Percentiles rank a stretch among this genome's conserved stretches.
Conservation (phyloP, 371 early-diverging fungal genomes). For the Globomyces sp. region DNA sequence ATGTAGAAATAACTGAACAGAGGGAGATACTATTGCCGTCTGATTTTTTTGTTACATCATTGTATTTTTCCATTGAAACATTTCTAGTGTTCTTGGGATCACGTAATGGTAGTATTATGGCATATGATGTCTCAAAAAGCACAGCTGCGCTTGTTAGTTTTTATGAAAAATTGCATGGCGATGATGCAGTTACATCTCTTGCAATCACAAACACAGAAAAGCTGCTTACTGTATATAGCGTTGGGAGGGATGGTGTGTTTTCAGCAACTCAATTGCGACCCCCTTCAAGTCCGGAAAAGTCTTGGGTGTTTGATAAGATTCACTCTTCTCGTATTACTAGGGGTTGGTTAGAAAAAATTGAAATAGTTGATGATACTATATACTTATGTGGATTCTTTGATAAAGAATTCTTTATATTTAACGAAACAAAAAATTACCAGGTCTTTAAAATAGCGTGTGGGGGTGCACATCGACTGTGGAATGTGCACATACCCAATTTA, state of each 20-base stretch:
- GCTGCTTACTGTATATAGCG: not conserved
- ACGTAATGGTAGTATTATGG: too few relatives aligned
- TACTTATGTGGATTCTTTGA: constrained; percentile 5
- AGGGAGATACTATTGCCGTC: too few relatives aligned
- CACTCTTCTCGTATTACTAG: not conserved
- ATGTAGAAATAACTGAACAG: too few relatives aligned
- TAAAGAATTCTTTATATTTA: not conserved
- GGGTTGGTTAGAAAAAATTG: constrained; percentile 10
- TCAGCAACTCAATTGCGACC: not conserved
- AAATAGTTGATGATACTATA: not conserved
- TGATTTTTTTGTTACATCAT: too few relatives aligned
- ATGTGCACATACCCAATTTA: not conserved
- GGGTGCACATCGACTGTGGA: constrained; percentile 1
- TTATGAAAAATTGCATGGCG: not conserved
- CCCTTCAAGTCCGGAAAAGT: not conserved
- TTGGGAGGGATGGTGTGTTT: constrained; percentile 3
- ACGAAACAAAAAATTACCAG: constrained; percentile 2
- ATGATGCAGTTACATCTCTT: constrained; percentile 1
- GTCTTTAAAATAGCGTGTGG: not conserved
- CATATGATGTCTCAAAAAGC: too few relatives aligned
- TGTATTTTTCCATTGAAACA: too few relatives aligned
- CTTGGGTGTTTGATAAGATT: not conserved
- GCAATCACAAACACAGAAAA: not conserved
- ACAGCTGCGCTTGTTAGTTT: too few relatives aligned
- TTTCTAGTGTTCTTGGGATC: too few relatives aligned